A percentile compares a stretch with the other conserved stretches of the same genome.
phyloP scores from a whole-genome alignment of 768 basidiomycete genomes.

The Mycena galopus region DNA sequence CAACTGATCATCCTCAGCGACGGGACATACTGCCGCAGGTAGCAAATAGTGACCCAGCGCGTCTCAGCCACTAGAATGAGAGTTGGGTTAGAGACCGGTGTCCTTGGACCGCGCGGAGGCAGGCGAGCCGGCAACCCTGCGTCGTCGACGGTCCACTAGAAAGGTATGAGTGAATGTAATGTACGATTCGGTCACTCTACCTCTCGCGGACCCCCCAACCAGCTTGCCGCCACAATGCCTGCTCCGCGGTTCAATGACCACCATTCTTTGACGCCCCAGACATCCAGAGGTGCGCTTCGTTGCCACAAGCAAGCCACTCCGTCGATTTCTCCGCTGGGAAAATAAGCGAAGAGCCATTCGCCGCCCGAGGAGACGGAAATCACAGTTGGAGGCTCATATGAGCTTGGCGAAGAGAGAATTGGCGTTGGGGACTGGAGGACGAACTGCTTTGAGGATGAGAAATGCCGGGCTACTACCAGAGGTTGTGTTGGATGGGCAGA shows the following conservation, averaged over 20 bases:
- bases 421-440: slow-evolving; percentile 65
- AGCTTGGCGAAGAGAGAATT: slow-evolving; percentile 57
- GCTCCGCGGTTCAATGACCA: slow-evolving; percentile 66
- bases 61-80: slow-evolving; percentile 76
- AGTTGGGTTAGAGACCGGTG: slow-evolving; percentile 66
- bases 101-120: slow-evolving; percentile 69
- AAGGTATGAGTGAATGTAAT: slow-evolving; percentile 1
- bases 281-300: slow-evolving; percentile 69
- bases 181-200: slow-evolving; percentile 49
- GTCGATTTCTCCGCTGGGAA: slow-evolving; percentile 64
- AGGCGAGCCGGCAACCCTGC: slow-evolving; percentile 66
- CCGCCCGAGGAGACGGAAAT: slow-evolving; percentile 72
- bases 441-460: slow-evolving; percentile 79
- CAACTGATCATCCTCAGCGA: slow-evolving; percentile 62
- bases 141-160: slow-evolving; percentile 66
- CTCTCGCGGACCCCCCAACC: slow-evolving; percentile 73
- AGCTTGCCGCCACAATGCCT: slow-evolving; percentile 72
- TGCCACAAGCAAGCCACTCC: slow-evolving; percentile 79
- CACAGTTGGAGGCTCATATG: slow-evolving; percentile 72
- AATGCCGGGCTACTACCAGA: slow-evolving; percentile 70
- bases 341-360: slow-evolving; percentile 81
- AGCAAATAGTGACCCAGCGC: slow-evolving; percentile 67
- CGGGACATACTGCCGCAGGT: slow-evolving; percentile 60
- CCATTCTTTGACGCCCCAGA: slow-evolving; percentile 70
- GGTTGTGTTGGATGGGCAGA: slow-evolving; percentile 76